Conservation (phyloP, 768 basidiomycete genomes). For the Podaxis sp. region DNA sequence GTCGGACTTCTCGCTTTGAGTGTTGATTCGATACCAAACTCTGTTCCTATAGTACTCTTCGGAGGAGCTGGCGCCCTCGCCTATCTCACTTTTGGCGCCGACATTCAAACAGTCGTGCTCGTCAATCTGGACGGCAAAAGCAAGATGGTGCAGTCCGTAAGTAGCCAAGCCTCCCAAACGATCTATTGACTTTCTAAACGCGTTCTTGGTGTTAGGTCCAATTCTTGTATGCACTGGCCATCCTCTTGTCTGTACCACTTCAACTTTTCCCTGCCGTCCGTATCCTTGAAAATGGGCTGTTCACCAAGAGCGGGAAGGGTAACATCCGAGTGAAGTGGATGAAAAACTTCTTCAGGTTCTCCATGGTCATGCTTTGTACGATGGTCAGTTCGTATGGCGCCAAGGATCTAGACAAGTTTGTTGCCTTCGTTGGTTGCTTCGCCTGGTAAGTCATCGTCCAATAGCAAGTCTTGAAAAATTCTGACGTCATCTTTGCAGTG, state of each 20-base stretch:
- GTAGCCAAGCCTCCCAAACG: constrained; percentile 23
- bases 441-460: constrained; percentile 66
- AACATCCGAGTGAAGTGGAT: constrained; percentile 87
- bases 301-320: constrained; percentile 82
- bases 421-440: constrained; percentile 88
- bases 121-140: constrained; percentile 86
- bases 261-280: constrained; percentile 98
- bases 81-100: constrained; percentile 83
- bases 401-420: constrained; percentile 92
- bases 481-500: constrained; percentile 41
- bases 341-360: constrained; percentile 88
- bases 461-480: not conserved
- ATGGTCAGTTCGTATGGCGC: constrained; percentile 80
- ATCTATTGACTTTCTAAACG: not conserved
- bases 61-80: constrained; percentile 85
- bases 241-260: constrained; percentile 86
- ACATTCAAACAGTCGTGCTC: constrained; percentile 91
- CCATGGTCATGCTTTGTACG: constrained; percentile 77
- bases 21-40: not conserved
- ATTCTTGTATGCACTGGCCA: constrained; percentile 89
- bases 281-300: constrained; percentile 95
- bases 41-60: constrained; percentile 60
- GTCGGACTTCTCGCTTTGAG: constrained; percentile 19
- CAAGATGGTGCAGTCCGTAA: constrained; percentile 84
- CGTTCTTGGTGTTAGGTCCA: constrained; percentile 49